A percentile compares a stretch with the other conserved stretches of the same genome.
These are phyloP conservation scores for rapeseed (Brassica napus) DNA, from an alignment of 345 rosid species.

Conservation along the genomic window DNA sequence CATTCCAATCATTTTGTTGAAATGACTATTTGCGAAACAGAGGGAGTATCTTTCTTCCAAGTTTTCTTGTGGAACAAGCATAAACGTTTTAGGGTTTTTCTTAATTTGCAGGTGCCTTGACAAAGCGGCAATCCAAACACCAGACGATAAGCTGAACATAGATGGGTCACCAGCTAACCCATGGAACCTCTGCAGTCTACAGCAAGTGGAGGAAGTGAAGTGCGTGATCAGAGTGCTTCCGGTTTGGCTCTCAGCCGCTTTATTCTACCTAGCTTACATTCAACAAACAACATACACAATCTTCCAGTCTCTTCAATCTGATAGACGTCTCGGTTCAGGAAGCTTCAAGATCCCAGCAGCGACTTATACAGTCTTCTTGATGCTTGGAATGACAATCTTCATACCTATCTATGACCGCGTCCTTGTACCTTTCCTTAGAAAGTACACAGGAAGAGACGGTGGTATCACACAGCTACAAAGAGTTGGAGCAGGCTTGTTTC, in stretches of 20 bases:
- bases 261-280: slow-evolving; percentile 43
- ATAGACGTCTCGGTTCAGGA: slow-evolving; percentile 46
- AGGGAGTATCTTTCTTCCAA: not conserved
- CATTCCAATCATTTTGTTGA: no score
- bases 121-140: slow-evolving; percentile 58
- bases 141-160: slow-evolving; percentile 42
- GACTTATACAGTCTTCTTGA: slow-evolving; percentile 50
- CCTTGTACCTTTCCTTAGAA: slow-evolving; percentile 48
- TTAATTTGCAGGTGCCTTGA: slow-evolving; percentile 50
- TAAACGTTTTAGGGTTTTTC: slow-evolving; percentile 3
- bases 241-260: slow-evolving; percentile 55
- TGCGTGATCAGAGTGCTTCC: slow-evolving; percentile 58
- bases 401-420: slow-evolving; percentile 57
- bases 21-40: no score
- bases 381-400: slow-evolving; percentile 55
- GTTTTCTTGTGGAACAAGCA: not conserved
- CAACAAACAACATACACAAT: slow-evolving; percentile 65
- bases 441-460: slow-evolving; percentile 45
- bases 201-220: slow-evolving; percentile 72
- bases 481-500: slow-evolving; percentile 42
- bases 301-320: slow-evolving; percentile 61
- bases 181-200: slow-evolving; percentile 69
- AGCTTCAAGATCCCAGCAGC: slow-evolving; percentile 59
- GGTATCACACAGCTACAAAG: slow-evolving; percentile 52
- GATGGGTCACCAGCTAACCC: slow-evolving; percentile 55